Base-by-base conservation (phyloP, 2,329 filamentous ascomycete genomes). In the Exophiala phaeomuriformis region DNA sequence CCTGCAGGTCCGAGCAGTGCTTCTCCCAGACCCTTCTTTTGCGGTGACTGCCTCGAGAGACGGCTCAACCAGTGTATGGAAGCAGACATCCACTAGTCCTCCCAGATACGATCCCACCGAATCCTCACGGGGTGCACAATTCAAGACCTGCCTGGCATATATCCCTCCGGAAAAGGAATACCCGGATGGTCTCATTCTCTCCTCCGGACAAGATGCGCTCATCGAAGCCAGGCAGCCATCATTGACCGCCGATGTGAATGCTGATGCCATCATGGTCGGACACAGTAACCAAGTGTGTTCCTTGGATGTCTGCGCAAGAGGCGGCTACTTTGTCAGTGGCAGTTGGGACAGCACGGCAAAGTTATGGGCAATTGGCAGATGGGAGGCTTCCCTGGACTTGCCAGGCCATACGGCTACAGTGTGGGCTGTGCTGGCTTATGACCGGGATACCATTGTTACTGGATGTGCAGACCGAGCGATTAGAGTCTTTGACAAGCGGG, bases 261-360 rank as follows among this genome's bases (percentile, higher is more conserved):
- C 91, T 5, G 88, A 95, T 62, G 85, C 88, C 27, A 77, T 97
- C 58, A 78, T 98, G 6, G 75, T 95, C 47, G 91, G 93, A 8
- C 93, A 98, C 67, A 78, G 81, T 19, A 81, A 86, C 68, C 97
- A 97, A 64, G 83, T 98, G 43, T 96, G 91, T 68, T 80, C 90
- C 5, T 72, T 98, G 42, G 88, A 95, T 64, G 84, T 88, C 10
- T 85, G 84, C 47, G 80, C 85, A 1, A 79, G 83, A 55, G 85
- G 84, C 1, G 80, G 74, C 43, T 88, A 83, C 68, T 77, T 97
- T 39, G 84, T 96, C 44, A 97, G 91, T 61, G 93, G 91, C 32
- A 88, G 90, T 64, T 98, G 93, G 93, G 93, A 98, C 69, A 82
- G 82, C 31, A 86, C 90, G 60, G 90, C 89, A 30, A 84, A 89